Percentiles rank a stretch among this genome's conserved stretches.
These are phyloP conservation scores for Albizia julibrissin DNA, from an alignment of 306 rosid species.

Conservation along the genomic window DNA sequence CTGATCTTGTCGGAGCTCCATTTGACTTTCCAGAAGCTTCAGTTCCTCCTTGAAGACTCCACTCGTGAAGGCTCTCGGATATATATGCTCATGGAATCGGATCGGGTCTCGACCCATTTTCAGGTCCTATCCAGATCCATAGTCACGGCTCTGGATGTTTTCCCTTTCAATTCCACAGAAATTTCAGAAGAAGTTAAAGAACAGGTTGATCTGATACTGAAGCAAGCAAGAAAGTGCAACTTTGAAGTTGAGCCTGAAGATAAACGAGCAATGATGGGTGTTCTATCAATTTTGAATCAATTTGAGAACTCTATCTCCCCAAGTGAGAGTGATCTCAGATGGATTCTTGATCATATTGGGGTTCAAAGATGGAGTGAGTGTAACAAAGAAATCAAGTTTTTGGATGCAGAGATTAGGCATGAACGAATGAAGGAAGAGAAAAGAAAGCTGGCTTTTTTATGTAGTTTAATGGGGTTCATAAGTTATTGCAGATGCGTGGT, in stretches of 20 bases:
- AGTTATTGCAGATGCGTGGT: constrained; percentile 63
- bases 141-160: constrained; percentile 61
- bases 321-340: constrained; percentile 40
- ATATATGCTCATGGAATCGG: constrained; percentile 62
- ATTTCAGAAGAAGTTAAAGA: constrained; percentile 50
- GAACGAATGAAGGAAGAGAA: constrained; percentile 46
- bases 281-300: constrained; percentile 40
- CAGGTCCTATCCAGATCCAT: constrained; percentile 53
- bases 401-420: constrained; percentile 66
- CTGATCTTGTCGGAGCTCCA: constrained; percentile 71
- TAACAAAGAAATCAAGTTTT: constrained; percentile 63
- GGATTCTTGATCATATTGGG: constrained; percentile 63
- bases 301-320: constrained; percentile 55
- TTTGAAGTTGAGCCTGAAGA: constrained; percentile 61
- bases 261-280: constrained; percentile 34
- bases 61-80: constrained; percentile 59
- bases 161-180: constrained; percentile 39
- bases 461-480: constrained; percentile 59
- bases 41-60: constrained; percentile 57
- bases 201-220: constrained; percentile 51
- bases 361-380: constrained; percentile 62
- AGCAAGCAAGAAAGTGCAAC: constrained; percentile 50
- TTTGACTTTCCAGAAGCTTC: constrained; percentile 65
- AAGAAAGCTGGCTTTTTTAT: constrained; percentile 37
- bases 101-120: constrained; percentile 48